These are phyloP conservation scores for Tricholoma sp. DNA, from an alignment of 768 basidiomycete species.

Conservation along the genomic window DNA sequence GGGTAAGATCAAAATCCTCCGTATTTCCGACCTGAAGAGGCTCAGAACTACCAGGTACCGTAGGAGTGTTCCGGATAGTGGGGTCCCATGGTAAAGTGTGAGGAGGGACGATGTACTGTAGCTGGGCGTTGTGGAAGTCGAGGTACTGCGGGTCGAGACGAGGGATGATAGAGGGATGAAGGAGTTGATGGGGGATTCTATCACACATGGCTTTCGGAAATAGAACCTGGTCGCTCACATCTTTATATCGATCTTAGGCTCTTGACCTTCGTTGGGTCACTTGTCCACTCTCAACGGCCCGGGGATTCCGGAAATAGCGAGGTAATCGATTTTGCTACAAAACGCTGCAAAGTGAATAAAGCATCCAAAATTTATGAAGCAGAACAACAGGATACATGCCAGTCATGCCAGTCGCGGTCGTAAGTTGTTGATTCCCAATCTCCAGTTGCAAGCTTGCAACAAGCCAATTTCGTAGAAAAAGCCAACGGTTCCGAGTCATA, in stretches of 20 bases:
- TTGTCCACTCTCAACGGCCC: not conserved
- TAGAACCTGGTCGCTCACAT: not conserved
- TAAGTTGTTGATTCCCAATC: too few relatives aligned
- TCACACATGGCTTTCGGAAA: not conserved
- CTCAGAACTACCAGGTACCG: conserved; percentile 18
- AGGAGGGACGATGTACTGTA: conserved; percentile 43
- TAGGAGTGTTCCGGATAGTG: conserved; percentile 42
- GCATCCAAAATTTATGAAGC: too few relatives aligned
- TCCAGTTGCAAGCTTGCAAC: too few relatives aligned
- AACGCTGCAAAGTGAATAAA: too few relatives aligned
- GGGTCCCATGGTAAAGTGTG: conserved; percentile 52
- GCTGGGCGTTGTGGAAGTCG: not conserved
- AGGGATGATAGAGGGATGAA: conserved; percentile 56
- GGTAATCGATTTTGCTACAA: too few relatives aligned
- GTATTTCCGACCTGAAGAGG: conserved; percentile 47
- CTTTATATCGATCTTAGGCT: too few relatives aligned
- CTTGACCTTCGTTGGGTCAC: not conserved
- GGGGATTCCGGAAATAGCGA: not conserved
- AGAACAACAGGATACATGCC: too few relatives aligned
- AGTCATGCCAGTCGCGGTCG: too few relatives aligned
- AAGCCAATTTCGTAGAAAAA: too few relatives aligned
- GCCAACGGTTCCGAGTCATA: too few relatives aligned
- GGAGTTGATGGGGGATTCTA: conserved; percentile 1
- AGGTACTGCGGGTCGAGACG: conserved; percentile 52
- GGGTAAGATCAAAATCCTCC: conserved; percentile 46